A percentile compares a stretch with the other conserved stretches of the same genome.
phyloP scores from a whole-genome alignment of 495 filamentous ascomycete species.

The Cercophora sp. region DNA sequence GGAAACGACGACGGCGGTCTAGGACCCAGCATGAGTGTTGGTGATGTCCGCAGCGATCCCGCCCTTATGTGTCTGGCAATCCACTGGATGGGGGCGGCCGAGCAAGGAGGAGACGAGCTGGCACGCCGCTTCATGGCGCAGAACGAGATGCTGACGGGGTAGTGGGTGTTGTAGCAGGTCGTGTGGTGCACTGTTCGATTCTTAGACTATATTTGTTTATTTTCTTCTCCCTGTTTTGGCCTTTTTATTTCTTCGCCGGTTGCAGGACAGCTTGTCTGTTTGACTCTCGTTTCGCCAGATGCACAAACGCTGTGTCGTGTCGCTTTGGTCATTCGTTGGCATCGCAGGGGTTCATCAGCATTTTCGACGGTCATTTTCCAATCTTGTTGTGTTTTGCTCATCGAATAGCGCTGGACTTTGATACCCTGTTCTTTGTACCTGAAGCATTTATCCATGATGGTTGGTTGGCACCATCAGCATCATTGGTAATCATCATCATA shows the following conservation, averaged over 20 bases:
- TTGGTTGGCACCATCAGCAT: too few relatives aligned
- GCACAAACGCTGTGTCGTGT: too few relatives aligned
- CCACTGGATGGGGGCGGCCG: conserved; percentile 96
- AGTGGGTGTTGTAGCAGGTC: conserved; percentile 8
- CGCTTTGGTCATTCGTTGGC: too few relatives aligned
- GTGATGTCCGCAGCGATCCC: conserved; percentile 69
- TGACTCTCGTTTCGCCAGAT: too few relatives aligned
- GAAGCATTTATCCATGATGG: too few relatives aligned
- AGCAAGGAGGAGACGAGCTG: conserved; percentile 79
- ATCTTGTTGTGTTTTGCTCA: too few relatives aligned
- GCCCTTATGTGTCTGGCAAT: conserved; percentile 92
- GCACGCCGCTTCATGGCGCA: conserved; percentile 82
- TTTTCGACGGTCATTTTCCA: too few relatives aligned
- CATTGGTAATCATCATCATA: too few relatives aligned
- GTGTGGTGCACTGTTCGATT: background rate
- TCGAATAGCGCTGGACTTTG: too few relatives aligned
- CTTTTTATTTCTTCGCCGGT: background rate
- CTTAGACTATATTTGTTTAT: conserved; percentile 1
- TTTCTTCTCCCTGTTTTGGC: background rate
- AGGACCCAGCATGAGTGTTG: conserved; percentile 29
- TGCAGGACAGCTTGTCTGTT: background rate
- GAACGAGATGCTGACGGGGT: conserved; percentile 37
- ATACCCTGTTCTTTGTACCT: too few relatives aligned
- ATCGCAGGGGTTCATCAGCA: too few relatives aligned
- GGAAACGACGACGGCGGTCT: conserved; percentile 16